phyloP scores from a whole-genome alignment of 1,284 basidiomycete genomes.

The Inonotus obliquus region DNA sequence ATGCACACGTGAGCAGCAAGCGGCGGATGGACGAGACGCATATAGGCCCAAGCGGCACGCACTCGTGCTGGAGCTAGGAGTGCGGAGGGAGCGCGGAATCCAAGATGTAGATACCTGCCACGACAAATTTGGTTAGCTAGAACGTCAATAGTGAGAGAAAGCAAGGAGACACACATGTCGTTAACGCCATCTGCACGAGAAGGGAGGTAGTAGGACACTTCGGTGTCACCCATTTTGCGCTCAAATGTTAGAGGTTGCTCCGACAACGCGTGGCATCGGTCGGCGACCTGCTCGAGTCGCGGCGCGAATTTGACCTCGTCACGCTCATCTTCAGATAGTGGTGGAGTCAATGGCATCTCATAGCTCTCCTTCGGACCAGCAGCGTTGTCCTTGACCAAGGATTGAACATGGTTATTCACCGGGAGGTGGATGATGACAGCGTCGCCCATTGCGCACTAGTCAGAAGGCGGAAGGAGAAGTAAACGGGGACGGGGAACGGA shows the following conservation, averaged over 20 bases:
- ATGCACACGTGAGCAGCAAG: conserved; percentile 57
- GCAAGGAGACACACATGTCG: conserved; percentile 57
- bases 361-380: neutral
- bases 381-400: neutral
- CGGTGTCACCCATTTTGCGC: conserved; percentile 56
- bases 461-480: neutral
- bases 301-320: neutral
- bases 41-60: conserved; percentile 60
- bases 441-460: neutral
- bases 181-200: conserved; percentile 72
- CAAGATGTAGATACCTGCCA: conserved; percentile 66
- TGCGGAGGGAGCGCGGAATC: conserved; percentile 44
- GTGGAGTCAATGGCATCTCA: conserved; percentile 12
- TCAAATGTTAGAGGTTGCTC: conserved; percentile 26
- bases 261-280: neutral
- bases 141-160: neutral
- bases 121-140: neutral
- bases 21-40: conserved; percentile 62
- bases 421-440: neutral
- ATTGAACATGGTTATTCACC: neutral
- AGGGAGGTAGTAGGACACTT: conserved; percentile 69
- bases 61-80: conserved; percentile 46
- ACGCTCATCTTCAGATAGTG: conserved; percentile 14
- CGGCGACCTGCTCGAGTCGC: neutral
- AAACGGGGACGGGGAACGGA: neutral